Conservation (phyloP, 1,284 basidiomycete species). For the Ceratobasidium papillatum region DNA sequence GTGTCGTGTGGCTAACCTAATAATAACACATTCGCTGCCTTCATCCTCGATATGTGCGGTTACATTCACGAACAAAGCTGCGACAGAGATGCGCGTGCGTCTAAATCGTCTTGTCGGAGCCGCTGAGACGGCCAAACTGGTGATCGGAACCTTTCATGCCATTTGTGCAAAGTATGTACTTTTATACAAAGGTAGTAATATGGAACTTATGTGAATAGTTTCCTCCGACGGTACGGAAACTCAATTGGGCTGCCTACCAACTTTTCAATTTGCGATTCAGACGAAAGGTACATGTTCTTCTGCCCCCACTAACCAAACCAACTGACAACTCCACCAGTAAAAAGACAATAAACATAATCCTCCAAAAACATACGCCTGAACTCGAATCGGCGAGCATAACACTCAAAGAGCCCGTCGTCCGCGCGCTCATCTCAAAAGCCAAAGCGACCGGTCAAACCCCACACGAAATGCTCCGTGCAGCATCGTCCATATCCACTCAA, state of each 20-base stretch:
- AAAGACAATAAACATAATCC: conserved; percentile 70
- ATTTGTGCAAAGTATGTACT: conserved; percentile 67
- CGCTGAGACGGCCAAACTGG: conserved; percentile 65
- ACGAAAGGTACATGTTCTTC: conserved; percentile 70
- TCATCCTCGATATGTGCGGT: conserved; percentile 79
- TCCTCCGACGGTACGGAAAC: conserved; percentile 72
- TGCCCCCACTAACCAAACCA: neutral
- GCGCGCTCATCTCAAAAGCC: conserved; percentile 78
- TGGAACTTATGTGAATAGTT: conserved; percentile 47
- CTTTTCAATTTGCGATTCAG: conserved; percentile 85
- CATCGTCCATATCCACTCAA: conserved; percentile 38
- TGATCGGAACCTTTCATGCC: conserved; percentile 82
- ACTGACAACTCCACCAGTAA: conserved; percentile 60
- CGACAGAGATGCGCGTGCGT: conserved; percentile 85
- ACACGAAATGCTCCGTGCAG: conserved; percentile 55
- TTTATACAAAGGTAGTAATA: neutral
- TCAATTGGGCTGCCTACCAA: conserved; percentile 72
- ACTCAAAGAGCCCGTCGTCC: conserved; percentile 68
- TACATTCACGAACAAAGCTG: conserved; percentile 90
- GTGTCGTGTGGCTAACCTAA: conserved; percentile 78
- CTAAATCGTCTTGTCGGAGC: conserved; percentile 77
- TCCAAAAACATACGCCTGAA: conserved; percentile 59
- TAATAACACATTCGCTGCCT: conserved; percentile 64
- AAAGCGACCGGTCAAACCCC: conserved; percentile 77
- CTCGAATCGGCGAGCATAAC: conserved; percentile 61